Conservation (phyloP, 2,329 filamentous ascomycete genomes). For the Ophiognomonia clavigignenti-juglandacearum region DNA sequence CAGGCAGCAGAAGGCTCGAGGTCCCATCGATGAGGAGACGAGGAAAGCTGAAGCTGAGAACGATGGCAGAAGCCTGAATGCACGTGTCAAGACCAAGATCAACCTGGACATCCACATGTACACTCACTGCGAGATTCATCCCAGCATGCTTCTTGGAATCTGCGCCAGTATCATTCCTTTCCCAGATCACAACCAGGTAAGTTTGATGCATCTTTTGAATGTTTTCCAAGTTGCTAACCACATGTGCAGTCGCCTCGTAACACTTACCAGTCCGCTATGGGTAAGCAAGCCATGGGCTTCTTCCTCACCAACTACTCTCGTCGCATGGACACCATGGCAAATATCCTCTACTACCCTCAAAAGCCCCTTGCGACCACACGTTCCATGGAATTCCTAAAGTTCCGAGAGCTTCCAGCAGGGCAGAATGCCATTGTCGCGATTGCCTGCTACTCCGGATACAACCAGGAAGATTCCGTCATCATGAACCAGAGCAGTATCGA, state of each 20-base stretch:
- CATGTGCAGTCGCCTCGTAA: slow-evolving; percentile 79
- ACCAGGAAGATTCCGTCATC: slow-evolving; percentile 99
- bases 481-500: slow-evolving; percentile 99
- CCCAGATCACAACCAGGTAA: slow-evolving; percentile 92
- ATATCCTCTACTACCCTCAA: slow-evolving; percentile 97
- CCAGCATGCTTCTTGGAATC: slow-evolving; percentile 97
- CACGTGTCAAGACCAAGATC: slow-evolving; percentile 80
- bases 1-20: slow-evolving; percentile 56
- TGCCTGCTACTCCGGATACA: slow-evolving; percentile 95
- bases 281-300: slow-evolving; percentile 99
- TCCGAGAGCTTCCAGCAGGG: slow-evolving; percentile 92
- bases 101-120: slow-evolving; percentile 87
- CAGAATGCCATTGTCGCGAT: slow-evolving; percentile 99
- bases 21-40: slow-evolving; percentile 69
- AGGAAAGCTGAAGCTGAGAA: slow-evolving; percentile 59
- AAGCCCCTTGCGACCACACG: slow-evolving; percentile 94
- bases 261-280: slow-evolving; percentile 98
- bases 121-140: slow-evolving; percentile 98
- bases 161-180: slow-evolving; percentile 99
- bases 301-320: slow-evolving; percentile 96
- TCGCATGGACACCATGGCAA: slow-evolving; percentile 99
- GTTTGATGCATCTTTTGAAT: slow-evolving; percentile 17
- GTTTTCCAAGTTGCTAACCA: slow-evolving; percentile 27
- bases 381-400: slow-evolving; percentile 98
- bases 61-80: slow-evolving; percentile 67